These are phyloP conservation scores for Trichothecium sympodiale DNA, from an alignment of 2,329 filamentous ascomycete species.

Conservation along the genomic window DNA sequence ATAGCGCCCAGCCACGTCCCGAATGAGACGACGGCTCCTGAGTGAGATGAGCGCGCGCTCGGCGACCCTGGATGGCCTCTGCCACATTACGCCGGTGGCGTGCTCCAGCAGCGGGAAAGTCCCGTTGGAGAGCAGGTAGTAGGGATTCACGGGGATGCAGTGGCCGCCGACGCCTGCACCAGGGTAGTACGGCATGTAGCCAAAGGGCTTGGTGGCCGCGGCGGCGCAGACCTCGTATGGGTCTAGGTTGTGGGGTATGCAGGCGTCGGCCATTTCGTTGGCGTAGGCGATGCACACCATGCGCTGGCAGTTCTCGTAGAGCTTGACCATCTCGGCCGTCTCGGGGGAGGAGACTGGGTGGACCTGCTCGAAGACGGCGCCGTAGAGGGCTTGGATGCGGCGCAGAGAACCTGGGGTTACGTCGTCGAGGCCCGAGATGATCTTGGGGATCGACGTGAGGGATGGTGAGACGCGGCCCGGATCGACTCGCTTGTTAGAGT, in stretches of 20 bases:
- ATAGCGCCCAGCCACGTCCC: background rate
- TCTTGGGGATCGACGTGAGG: constrained; percentile 35
- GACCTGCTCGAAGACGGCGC: constrained; percentile 32
- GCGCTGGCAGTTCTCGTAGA: constrained; percentile 47
- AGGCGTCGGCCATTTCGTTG: constrained; percentile 47
- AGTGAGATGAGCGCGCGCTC: constrained; percentile 2
- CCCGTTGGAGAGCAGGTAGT: constrained; percentile 38
- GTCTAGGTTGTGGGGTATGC: constrained; percentile 30
- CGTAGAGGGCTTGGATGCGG: constrained; percentile 32
- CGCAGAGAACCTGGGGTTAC: constrained; percentile 31
- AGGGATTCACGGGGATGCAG: constrained; percentile 45
- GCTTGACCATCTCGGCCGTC: constrained; percentile 46
- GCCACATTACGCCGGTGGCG: constrained; percentile 31
- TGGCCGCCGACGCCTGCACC: constrained; percentile 42
- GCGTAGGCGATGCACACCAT: constrained; percentile 43
- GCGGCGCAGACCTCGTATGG: constrained; percentile 38
- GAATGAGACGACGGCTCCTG: no score
- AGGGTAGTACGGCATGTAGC: constrained; percentile 36
- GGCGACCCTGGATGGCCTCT: constrained; percentile 20
- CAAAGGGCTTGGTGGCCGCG: constrained; percentile 40
- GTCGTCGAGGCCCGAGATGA: constrained; percentile 40
- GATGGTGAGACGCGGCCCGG: constrained; percentile 32
- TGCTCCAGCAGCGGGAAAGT: constrained; percentile 32
- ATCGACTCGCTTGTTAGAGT: constrained; percentile 25
- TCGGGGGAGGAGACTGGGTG: constrained; percentile 39